Percentiles rank a stretch among this genome's conserved stretches.
Evolutionary conservation across 768 basidiomycete species (phyloP).

Genomic region (Coprinellus micaceus): DNA sequence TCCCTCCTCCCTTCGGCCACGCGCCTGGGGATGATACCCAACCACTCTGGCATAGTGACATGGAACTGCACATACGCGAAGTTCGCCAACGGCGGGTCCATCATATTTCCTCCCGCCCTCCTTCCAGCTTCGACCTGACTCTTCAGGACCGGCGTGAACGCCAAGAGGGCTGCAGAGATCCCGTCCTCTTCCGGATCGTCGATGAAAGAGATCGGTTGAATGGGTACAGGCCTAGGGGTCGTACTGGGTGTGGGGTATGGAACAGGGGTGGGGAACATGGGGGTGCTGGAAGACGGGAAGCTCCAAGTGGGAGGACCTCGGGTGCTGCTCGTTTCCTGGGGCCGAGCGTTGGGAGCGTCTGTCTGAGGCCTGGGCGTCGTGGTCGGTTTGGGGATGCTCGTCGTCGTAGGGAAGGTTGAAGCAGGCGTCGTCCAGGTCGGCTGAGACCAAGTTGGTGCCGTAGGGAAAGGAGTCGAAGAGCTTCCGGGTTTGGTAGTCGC

Average conservation of each 20-base stretch:
- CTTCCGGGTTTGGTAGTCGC: constrained; percentile 3
- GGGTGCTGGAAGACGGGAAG: background rate
- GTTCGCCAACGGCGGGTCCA: constrained; percentile 32
- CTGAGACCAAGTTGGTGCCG: background rate
- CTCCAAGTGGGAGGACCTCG: background rate
- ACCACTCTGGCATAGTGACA: constrained; percentile 22
- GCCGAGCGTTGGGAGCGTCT: background rate
- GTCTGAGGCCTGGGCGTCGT: background rate
- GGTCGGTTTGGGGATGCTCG: background rate
- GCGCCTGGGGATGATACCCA: constrained; percentile 18
- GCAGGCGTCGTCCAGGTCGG: background rate
- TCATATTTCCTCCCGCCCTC: constrained; percentile 33
- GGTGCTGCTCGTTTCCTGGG: background rate
- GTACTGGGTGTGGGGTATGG: constrained; percentile 12
- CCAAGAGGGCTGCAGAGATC: constrained; percentile 26
- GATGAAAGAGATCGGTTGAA: constrained; percentile 25
- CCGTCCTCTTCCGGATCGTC: constrained; percentile 16
- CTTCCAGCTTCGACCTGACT: constrained; percentile 32
- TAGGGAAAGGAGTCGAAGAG: background rate
- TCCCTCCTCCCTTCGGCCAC: constrained; percentile 23
- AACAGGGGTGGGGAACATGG: background rate
- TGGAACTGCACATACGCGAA: constrained; percentile 34
- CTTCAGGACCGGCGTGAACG: constrained; percentile 36
- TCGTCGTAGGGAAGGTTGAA: too few species aligned
- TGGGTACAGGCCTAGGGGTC: constrained; percentile 28